These are phyloP conservation scores for Amaranthus tricolor DNA, from an alignment of 179 eudicot species.

Conservation along the genomic window DNA sequence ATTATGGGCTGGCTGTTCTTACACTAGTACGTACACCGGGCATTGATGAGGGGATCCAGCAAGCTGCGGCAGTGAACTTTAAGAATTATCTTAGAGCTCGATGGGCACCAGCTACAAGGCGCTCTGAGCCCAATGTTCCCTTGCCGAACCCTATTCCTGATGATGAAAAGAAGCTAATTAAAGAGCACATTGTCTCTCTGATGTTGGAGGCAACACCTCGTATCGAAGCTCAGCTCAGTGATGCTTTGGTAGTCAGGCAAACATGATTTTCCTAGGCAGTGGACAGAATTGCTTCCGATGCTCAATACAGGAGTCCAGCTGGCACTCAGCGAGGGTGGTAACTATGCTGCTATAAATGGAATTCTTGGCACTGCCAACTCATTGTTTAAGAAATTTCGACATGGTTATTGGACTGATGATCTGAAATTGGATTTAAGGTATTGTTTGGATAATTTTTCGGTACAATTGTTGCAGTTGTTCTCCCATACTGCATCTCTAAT, in stretches of 20 bases:
- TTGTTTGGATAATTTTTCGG: constrained; percentile 81
- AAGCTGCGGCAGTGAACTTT: constrained; percentile 84
- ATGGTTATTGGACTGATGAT: constrained; percentile 61
- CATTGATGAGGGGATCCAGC: constrained; percentile 64
- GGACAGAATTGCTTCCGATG: constrained; percentile 74
- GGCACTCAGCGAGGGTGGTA: constrained; percentile 52
- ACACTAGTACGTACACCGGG: constrained; percentile 64
- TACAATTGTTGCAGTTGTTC: constrained; percentile 60
- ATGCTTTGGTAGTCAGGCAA: constrained; percentile 77
- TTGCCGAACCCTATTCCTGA: constrained; percentile 46
- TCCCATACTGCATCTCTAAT: constrained; percentile 53
- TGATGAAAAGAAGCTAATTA: constrained; percentile 74
- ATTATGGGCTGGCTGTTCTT: constrained; percentile 79
- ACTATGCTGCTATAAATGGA: constrained; percentile 78
- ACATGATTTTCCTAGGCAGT: constrained; percentile 79
- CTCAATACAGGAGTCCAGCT: constrained; percentile 52
- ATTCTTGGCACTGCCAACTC: constrained; percentile 77
- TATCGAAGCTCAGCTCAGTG: constrained; percentile 81
- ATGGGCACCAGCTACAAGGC: constrained; percentile 49
- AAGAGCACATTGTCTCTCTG: constrained; percentile 61
- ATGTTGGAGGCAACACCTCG: constrained; percentile 62
- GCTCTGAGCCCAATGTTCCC: constrained; percentile 27
- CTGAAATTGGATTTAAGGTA: constrained; percentile 70
- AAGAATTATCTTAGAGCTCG: constrained; percentile 74
- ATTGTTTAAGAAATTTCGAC: constrained; percentile 80